These are phyloP conservation scores for Agarophyton chilense DNA, from an alignment of 23 red algal species.

Conservation along the genomic window DNA sequence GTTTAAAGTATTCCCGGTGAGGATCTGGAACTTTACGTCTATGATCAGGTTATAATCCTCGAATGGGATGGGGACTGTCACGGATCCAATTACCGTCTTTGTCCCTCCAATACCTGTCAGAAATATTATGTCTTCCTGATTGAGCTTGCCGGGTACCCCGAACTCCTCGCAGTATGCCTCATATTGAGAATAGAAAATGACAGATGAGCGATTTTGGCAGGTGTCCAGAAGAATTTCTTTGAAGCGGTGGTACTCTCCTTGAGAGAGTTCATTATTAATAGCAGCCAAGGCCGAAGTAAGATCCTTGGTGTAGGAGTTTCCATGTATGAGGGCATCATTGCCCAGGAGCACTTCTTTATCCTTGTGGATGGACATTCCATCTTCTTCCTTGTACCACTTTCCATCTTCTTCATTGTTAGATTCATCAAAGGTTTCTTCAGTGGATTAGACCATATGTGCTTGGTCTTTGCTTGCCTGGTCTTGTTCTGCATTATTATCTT, in stretches of 20 bases:
- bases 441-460: neutral
- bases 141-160: neutral
- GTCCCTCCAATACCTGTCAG: slow-evolving; percentile 22
- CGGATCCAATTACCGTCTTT: neutral
- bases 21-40: neutral
- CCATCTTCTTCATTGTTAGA: neutral
- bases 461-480: too few species aligned
- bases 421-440: slow-evolving; percentile 3
- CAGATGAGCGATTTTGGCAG: slow-evolving; percentile 21
- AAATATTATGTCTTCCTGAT: neutral
- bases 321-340: slow-evolving; percentile 15
- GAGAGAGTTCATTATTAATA: neutral
- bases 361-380: neutral
- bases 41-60: slow-evolving; percentile 1
- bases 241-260: neutral
- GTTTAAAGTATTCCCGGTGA: neutral
- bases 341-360: neutral
- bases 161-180: slow-evolving; percentile 8
- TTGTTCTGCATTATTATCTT: neutral
- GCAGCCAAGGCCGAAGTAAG: neutral
- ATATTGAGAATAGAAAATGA: slow-evolving; percentile 1
- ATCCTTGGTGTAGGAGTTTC: neutral
- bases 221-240: slow-evolving; percentile 3
- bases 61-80: neutral
- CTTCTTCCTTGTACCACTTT: neutral